A percentile compares a stretch with the other conserved stretches of the same genome.
Conservation (phyloP, 176 grass and related monocot species). For the Melocanna baccifera region DNA sequence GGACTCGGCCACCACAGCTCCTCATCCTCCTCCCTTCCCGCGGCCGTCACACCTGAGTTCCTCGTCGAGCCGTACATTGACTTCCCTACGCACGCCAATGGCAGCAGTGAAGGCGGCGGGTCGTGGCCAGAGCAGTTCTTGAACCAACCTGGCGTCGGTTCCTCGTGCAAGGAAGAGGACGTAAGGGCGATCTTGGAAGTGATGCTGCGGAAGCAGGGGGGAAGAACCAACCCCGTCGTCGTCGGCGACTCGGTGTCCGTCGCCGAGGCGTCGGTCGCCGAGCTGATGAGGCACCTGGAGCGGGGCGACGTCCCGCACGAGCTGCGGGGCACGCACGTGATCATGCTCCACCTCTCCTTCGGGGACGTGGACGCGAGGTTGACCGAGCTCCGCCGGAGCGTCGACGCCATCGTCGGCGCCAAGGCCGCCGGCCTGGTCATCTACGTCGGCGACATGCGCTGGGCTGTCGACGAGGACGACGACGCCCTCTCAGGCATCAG, state of each 20-base stretch:
- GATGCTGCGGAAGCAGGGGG: constrained; percentile 45
- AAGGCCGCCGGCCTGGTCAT: constrained; percentile 35
- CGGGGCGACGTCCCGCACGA: constrained; percentile 57
- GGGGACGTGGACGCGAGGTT: constrained; percentile 45
- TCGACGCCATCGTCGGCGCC: not conserved
- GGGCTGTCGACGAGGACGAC: constrained; percentile 43
- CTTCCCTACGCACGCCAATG: not conserved
- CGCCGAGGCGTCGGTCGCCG: constrained; percentile 41
- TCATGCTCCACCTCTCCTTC: constrained; percentile 52
- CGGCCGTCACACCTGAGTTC: not conserved
- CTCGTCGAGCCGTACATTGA: not conserved
- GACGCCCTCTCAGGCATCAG: not conserved
- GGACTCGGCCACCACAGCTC: not conserved
- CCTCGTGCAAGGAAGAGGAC: constrained; percentile 38
- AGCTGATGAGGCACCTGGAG: constrained; percentile 44
- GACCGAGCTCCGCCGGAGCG: constrained; percentile 55
- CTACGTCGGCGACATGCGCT: constrained; percentile 67
- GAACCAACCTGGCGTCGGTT: not conserved
- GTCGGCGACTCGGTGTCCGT: constrained; percentile 56
- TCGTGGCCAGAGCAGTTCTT: constrained; percentile 43
- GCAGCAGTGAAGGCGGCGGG: not conserved
- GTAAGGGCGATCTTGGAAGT: constrained; percentile 56
- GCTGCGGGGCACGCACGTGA: constrained; percentile 45
- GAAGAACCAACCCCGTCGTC: constrained; percentile 48
- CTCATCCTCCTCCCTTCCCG: not conserved